Percentiles rank a stretch among this genome's conserved stretches.
Evolutionary conservation across 1,139 yeast genomes (phyloP).

Genomic region (Blastobotrys persicus): DNA sequence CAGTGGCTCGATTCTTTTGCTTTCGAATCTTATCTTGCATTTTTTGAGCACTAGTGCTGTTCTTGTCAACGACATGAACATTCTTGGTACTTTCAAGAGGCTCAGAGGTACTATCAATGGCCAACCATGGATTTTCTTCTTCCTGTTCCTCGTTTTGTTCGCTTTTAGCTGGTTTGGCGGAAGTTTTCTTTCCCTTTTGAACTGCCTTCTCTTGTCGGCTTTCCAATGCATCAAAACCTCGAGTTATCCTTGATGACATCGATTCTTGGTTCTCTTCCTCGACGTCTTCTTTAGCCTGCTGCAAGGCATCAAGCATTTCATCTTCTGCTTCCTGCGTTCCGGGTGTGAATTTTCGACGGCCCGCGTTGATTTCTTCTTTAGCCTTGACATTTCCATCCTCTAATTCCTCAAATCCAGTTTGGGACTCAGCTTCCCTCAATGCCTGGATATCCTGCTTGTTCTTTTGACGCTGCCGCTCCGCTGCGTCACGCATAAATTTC

Average conservation of each 20-base stretch:
- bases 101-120: conserved; percentile 36
- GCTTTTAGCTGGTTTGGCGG: conserved; percentile 6
- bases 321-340: conserved; percentile 50
- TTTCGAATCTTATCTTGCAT: conserved; percentile 50
- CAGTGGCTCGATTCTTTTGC: conserved; percentile 42
- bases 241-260: conserved; percentile 34
- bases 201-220: not conserved
- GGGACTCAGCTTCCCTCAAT: conserved; percentile 44
- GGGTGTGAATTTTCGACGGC: conserved; percentile 83
- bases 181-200: conserved; percentile 13
- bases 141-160: conserved; percentile 14
- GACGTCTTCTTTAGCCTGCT: conserved; percentile 44
- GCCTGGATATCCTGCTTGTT: conserved; percentile 47
- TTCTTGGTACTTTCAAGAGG: conserved; percentile 18
- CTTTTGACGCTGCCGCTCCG: conserved; percentile 52
- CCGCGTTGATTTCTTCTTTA: conserved; percentile 52
- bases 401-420: conserved; percentile 44
- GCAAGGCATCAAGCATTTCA: conserved; percentile 40
- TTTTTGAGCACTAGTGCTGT: conserved; percentile 50
- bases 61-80: conserved; percentile 54
- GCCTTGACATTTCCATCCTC: conserved; percentile 40
- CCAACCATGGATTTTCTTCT: conserved; percentile 67
- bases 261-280: conserved; percentile 46
- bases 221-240: not conserved
- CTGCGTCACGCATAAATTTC: conserved; percentile 94